These are phyloP conservation scores for Phytopythium cucurbitacearum DNA, from an alignment of 352 stramenopile species.

Conservation along the genomic window DNA sequence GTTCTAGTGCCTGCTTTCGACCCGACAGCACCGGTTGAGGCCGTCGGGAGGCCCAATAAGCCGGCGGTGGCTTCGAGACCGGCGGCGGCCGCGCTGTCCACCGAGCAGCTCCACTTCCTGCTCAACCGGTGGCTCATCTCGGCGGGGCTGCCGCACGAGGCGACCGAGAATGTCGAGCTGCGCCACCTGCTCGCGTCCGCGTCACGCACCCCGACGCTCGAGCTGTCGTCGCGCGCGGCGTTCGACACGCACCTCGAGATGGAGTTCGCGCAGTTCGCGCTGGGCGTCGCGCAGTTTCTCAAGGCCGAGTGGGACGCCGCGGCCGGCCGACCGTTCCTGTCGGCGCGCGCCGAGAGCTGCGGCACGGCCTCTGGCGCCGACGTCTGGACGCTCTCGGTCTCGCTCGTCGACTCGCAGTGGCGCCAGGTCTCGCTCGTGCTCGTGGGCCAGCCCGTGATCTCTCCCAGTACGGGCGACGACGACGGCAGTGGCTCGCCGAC, in stretches of 20 bases:
- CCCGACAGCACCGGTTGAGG: too few relatives aligned
- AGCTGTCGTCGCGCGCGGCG: constrained; percentile 1
- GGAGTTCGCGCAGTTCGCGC: constrained; percentile 20
- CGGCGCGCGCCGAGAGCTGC: constrained; percentile 14
- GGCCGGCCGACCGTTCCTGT: constrained; percentile 17
- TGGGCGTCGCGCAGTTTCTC: constrained; percentile 16
- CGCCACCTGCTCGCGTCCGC: constrained; percentile 9
- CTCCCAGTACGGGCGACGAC: constrained; percentile 1
- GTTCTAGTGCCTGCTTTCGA: too few relatives aligned
- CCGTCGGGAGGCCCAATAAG: too few relatives aligned
- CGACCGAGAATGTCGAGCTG: constrained; percentile 12
- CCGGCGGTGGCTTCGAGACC: too few relatives aligned
- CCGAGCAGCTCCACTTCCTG: constrained; percentile 8
- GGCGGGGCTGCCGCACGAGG: constrained; percentile 12
- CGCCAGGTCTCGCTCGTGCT: constrained; percentile 21
- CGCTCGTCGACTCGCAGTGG: constrained; percentile 31
- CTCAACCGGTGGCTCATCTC: constrained; percentile 26
- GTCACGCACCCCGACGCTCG: constrained; percentile 1
- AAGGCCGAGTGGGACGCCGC: constrained; percentile 12
- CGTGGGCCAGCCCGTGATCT: constrained; percentile 7
- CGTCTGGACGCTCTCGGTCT: neutral
- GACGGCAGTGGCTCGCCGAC: neutral
- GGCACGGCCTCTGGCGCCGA: constrained; percentile 5
- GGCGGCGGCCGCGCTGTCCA: constrained; percentile 4
- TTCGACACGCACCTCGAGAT: constrained; percentile 10